Evolutionary conservation across 257 asterid genomes (phyloP).

Genomic region (Fraxinus quadrangulata): DNA sequence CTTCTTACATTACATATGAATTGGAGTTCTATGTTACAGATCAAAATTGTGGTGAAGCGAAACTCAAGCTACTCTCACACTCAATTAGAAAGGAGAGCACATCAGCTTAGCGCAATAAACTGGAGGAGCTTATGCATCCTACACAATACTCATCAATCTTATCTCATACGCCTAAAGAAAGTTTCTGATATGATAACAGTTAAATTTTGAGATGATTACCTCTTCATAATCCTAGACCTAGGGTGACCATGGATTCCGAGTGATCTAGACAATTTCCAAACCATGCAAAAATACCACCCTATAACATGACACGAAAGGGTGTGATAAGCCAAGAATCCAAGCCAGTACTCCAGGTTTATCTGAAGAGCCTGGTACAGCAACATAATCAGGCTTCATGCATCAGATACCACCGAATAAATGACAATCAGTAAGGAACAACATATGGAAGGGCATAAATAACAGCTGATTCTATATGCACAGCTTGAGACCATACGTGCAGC

Average conservation of each 20-base stretch:
- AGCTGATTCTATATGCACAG: constrained; percentile 56
- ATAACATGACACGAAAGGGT: background rate
- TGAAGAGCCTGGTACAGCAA: background rate
- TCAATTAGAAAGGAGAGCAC: constrained; percentile 27
- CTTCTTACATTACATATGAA: constrained; percentile 45
- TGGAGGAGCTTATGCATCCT: constrained; percentile 28
- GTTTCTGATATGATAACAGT: background rate
- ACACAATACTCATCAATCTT: constrained; percentile 7
- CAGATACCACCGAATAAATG: constrained; percentile 10
- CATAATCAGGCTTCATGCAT: constrained; percentile 1
- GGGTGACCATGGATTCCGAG: background rate
- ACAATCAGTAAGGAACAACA: constrained; percentile 71
- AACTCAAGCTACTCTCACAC: constrained; percentile 42
- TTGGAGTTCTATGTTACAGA: constrained; percentile 55
- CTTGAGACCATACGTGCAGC: constrained; percentile 62
- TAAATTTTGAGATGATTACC: background rate
- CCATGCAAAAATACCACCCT: constrained; percentile 8
- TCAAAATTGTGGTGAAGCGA: constrained; percentile 52
- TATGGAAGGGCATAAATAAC: constrained; percentile 71
- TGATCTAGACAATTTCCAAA: background rate
- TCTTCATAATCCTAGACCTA: background rate
- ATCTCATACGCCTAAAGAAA: background rate
- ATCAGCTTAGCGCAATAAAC: constrained; percentile 31
- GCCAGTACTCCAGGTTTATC: constrained; percentile 14
- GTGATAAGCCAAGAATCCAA: background rate